Evolutionary conservation across 768 basidiomycete genomes (phyloP).

Genomic region (Suillus brevipes): DNA sequence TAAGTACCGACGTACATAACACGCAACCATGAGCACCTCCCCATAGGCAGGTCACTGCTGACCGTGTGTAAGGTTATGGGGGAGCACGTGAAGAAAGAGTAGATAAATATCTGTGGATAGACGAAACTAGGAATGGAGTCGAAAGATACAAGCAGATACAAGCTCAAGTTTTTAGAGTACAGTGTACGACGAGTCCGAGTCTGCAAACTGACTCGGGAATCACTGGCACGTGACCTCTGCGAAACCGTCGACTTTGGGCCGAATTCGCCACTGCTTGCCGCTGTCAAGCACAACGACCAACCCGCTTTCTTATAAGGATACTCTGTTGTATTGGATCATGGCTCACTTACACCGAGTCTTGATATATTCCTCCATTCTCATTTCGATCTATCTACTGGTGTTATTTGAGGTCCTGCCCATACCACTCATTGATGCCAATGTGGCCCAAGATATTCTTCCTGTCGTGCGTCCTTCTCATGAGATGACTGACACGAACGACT

Average conservation of each 20-base stretch:
- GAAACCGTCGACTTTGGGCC: background rate
- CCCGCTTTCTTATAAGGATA: background rate
- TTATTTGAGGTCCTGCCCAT: constrained; percentile 55
- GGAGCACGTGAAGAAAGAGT: no score
- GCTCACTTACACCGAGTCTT: constrained; percentile 60
- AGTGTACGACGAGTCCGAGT: no score
- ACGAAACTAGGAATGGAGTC: no score
- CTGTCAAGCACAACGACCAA: background rate
- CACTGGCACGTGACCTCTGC: background rate
- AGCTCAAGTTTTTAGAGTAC: no score
- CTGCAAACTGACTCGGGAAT: no score
- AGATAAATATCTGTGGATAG: no score
- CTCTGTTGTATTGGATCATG: constrained; percentile 39
- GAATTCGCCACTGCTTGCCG: background rate
- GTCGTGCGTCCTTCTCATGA: constrained; percentile 45
- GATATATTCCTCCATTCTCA: constrained; percentile 41
- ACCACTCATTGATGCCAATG: constrained; percentile 50
- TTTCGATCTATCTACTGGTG: constrained; percentile 54
- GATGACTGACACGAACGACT: background rate
- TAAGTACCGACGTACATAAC: no score
- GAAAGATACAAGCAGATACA: no score
- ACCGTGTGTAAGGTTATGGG: no score
- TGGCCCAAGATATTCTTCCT: constrained; percentile 53
- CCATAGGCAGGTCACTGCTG: no score
- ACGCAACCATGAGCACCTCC: no score